These are phyloP conservation scores for Lipomyces chichibuensis DNA, from an alignment of 805 yeast genomes.

Conservation along the genomic window DNA sequence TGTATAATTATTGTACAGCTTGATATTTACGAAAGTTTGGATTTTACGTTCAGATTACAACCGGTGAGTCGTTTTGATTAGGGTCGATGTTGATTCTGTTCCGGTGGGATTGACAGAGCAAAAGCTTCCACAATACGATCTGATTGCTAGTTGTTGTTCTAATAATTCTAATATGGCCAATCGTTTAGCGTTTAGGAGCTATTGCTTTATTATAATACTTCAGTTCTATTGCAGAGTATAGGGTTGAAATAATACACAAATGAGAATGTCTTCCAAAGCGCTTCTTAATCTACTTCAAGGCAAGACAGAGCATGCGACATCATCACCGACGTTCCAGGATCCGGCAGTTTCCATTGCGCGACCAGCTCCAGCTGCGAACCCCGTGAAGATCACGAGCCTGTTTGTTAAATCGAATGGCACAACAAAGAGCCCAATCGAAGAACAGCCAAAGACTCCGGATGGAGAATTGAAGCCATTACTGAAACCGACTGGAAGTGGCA, in stretches of 20 bases:
- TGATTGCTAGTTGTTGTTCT: neutral
- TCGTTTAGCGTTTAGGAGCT: neutral
- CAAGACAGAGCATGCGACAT: slow-evolving; percentile 3
- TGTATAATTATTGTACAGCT: neutral
- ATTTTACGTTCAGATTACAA: neutral
- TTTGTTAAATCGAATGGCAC: neutral
- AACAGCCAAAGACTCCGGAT: neutral
- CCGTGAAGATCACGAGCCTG: slow-evolving; percentile 8
- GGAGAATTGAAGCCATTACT: neutral
- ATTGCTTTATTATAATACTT: neutral
- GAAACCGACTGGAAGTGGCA: neutral
- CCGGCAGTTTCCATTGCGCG: slow-evolving; percentile 27
- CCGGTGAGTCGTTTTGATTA: neutral
- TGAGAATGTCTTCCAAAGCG: slow-evolving; percentile 11
- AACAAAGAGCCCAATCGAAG: neutral
- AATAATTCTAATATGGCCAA: neutral
- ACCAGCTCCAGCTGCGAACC: slow-evolving; percentile 7
- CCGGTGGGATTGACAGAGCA: neutral
- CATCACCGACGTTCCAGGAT: slow-evolving; percentile 18
- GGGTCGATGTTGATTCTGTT: neutral
- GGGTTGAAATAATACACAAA: neutral
- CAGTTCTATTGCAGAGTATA: neutral
- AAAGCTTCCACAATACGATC: neutral
- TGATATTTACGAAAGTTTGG: neutral
- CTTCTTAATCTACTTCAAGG: slow-evolving; percentile 22